These are phyloP conservation scores for Tricholoma flavovirens DNA, from an alignment of 768 basidiomycete species.

Conservation along the genomic window DNA sequence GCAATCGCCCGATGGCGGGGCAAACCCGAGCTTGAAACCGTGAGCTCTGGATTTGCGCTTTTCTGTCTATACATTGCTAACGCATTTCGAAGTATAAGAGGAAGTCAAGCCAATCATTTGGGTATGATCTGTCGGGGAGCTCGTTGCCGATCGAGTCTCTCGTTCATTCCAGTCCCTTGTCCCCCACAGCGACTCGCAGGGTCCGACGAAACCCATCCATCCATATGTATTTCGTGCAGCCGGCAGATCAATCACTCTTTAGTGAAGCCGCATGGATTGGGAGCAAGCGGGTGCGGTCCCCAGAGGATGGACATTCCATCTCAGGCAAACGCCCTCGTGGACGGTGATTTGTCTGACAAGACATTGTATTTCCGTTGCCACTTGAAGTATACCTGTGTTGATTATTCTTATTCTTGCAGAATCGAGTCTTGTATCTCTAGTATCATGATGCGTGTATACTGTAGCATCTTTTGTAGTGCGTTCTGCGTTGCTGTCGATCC, in stretches of 20 bases:
- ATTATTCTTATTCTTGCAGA: not conserved
- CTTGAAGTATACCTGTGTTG: not conserved
- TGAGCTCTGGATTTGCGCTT: slow-evolving; percentile 25
- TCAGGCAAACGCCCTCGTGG: slow-evolving; percentile 14
- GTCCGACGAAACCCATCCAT: slow-evolving; percentile 35
- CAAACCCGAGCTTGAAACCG: slow-evolving; percentile 78
- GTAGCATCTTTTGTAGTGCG: too few relatives aligned
- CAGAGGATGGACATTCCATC: slow-evolving; percentile 14
- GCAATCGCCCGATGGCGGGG: slow-evolving; percentile 80
- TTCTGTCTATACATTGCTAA: slow-evolving; percentile 19
- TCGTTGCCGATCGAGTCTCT: slow-evolving; percentile 59
- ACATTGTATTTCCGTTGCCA: not conserved
- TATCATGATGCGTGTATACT: too few relatives aligned
- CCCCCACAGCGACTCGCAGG: slow-evolving; percentile 4
- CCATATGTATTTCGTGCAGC: slow-evolving; percentile 40
- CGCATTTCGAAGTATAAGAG: slow-evolving; percentile 44
- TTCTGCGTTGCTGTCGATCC: too few relatives aligned
- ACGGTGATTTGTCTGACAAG: not conserved
- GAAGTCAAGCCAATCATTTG: slow-evolving; percentile 30
- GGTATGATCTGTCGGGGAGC: slow-evolving; percentile 25
- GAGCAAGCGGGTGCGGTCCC: slow-evolving; percentile 20
- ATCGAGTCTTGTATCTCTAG: not conserved
- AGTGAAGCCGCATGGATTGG: slow-evolving; percentile 16
- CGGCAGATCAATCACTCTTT: slow-evolving; percentile 6
- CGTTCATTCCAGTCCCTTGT: slow-evolving; percentile 54